Evolutionary conservation across 1,284 basidiomycete genomes (phyloP), one percentile per base, ranked within the genome.

Genomic region (Psilocybe mexicana): DNA sequence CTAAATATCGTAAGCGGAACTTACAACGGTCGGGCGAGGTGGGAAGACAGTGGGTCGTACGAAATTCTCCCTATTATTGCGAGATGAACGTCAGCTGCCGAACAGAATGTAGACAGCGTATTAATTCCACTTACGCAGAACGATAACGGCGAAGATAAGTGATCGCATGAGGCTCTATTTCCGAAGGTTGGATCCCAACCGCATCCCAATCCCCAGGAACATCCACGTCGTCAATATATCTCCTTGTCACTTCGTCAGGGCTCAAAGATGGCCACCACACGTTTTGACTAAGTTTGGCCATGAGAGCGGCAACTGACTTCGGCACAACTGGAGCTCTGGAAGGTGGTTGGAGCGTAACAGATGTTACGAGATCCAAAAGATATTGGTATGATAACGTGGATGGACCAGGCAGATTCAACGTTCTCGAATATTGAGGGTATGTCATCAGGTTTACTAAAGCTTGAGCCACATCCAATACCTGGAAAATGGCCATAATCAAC

Each of bases 181-280:
- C 86, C 63, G 92, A 87, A 36, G 96, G 96, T 48, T 82, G 79
- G 58, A 90, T 76, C 57, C 86, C 83, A 60, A 89, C 78, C 43
- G 76, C 73, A 65, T 83, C 79, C 86, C 86, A 87, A 73, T 88
- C 82, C 44, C 88, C 83, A 50, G 79, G 70, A 48, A 79, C 77
- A n/a, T 84, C 78, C 45, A 72, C 75, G 74, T 98, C 96, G 75
- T 96, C 83, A 63, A 98, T 86, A 76, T 86, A 97, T 63, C 94
- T 85, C 67, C 96, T 81, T 67, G 85, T 83, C 28, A 99, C 88
- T 76, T 98, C 96, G 74, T 99, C 96, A 1, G 94, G 92, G 70
- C 84, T 88, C 60, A 98, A 79, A 58, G 92, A 85, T 14, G 95
- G 96, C 96, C 96, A 99, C 96, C 95, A 99, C 0, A 85, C 80